phyloP scores from a whole-genome alignment of 257 asterid species.

The Linaria vulgaris region DNA sequence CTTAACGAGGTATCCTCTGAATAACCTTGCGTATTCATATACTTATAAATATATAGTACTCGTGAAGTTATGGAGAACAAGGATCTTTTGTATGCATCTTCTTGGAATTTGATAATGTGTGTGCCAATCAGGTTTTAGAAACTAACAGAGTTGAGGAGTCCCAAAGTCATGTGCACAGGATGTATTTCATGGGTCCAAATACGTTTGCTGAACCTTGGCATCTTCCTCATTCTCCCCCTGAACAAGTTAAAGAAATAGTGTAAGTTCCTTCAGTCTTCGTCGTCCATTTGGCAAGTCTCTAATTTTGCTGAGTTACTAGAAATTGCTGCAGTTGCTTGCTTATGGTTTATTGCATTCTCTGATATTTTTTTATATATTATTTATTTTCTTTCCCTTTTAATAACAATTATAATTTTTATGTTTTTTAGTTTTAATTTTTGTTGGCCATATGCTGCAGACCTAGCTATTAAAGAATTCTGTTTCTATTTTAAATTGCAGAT shows the following conservation, averaged over 20 bases:
- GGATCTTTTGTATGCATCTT: conserved; percentile 16
- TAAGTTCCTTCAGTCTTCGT: conserved; percentile 41
- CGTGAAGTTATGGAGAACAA: neutral
- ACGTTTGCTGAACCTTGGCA: conserved; percentile 97
- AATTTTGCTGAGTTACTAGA: conserved; percentile 15
- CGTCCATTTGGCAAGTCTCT: conserved; percentile 9
- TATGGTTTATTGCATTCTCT: neutral
- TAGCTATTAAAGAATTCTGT: conserved; percentile 4
- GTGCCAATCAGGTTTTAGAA: conserved; percentile 79
- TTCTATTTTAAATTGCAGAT: conserved; percentile 52
- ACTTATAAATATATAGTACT: neutral
- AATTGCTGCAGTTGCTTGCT: conserved; percentile 17
- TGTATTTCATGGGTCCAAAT: conserved; percentile 91
- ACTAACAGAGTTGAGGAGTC: conserved; percentile 98
- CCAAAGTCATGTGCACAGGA: conserved; percentile 95
- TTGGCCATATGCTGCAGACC: conserved; percentile 6
- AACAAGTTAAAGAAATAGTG: conserved; percentile 90
- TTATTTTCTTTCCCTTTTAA: conserved; percentile 12
- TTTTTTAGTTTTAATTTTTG: conserved; percentile 4
- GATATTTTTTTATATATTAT: conserved; percentile 6
- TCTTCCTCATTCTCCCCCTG: conserved; percentile 96
- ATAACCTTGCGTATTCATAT: conserved; percentile 13
- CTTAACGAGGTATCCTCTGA: conserved; percentile 71
- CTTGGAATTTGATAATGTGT: conserved; percentile 26
- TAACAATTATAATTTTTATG: neutral